Conservation (phyloP, 2,329 filamentous ascomycete genomes). For the Trichoderma breve region DNA sequence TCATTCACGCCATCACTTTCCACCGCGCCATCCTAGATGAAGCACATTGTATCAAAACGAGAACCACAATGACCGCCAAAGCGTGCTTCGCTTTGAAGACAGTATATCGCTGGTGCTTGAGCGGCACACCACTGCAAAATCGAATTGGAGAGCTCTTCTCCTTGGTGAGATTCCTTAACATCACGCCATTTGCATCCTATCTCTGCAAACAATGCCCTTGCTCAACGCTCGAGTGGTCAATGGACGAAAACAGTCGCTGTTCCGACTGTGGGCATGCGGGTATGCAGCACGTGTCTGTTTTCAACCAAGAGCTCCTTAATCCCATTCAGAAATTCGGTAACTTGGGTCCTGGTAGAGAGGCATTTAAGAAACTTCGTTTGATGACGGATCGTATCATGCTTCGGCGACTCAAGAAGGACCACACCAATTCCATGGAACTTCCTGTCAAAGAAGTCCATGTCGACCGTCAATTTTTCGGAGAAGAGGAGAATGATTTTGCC, state of each 20-base stretch:
- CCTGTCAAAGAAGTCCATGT: constrained; percentile 92
- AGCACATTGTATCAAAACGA: constrained; percentile 89
- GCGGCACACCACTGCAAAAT: constrained; percentile 93
- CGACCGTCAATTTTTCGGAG: constrained; percentile 93
- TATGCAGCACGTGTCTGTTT: constrained; percentile 57
- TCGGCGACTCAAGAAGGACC: constrained; percentile 87
- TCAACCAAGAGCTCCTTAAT: constrained; percentile 93
- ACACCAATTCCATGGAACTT: constrained; percentile 92
- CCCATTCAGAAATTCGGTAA: constrained; percentile 68
- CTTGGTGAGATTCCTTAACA: constrained; percentile 83
- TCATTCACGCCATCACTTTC: constrained; percentile 82
- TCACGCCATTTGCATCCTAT: constrained; percentile 87
- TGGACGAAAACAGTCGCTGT: constrained; percentile 70
- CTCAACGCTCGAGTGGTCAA: constrained; percentile 77
- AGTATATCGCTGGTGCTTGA: constrained; percentile 91
- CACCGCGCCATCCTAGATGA: constrained; percentile 94
- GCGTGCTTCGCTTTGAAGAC: constrained; percentile 90
- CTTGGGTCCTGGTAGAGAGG: constrained; percentile 60
- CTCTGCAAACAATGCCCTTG: constrained; percentile 88
- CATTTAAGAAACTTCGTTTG: constrained; percentile 78
- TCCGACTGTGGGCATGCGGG: constrained; percentile 54
- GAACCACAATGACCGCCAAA: constrained; percentile 87
- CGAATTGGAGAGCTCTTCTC: constrained; percentile 98
- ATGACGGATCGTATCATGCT: constrained; percentile 95
- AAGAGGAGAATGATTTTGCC: constrained; percentile 94